Conservation (phyloP, 2,329 filamentous ascomycete species). For the Tetracladium maxilliforme region DNA sequence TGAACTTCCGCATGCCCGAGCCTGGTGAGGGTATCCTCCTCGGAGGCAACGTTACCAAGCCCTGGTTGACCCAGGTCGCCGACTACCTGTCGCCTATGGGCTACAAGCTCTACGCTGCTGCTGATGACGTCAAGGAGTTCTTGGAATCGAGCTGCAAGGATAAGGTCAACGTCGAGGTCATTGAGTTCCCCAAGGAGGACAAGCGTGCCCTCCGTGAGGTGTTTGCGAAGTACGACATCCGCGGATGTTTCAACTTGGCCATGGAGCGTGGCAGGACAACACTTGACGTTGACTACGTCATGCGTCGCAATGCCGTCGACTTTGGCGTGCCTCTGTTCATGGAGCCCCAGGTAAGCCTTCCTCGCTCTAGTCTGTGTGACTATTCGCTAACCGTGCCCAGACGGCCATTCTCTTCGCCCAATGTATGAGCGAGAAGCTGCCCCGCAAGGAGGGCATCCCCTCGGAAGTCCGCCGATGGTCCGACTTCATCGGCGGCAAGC, state of each 20-base stretch:
- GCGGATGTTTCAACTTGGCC: constrained; percentile 90
- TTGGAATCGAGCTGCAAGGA: constrained; percentile 59
- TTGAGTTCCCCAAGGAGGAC: constrained; percentile 93
- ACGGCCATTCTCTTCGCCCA: constrained; percentile 91
- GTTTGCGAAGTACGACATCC: constrained; percentile 93
- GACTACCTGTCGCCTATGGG: constrained; percentile 79
- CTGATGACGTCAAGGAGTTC: constrained; percentile 65
- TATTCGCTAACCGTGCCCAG: constrained; percentile 26
- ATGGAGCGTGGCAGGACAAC: constrained; percentile 69
- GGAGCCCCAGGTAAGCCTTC: constrained; percentile 74
- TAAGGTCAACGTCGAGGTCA: constrained; percentile 65
- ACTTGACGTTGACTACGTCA: constrained; percentile 91
- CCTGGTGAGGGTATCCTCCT: constrained; percentile 92
- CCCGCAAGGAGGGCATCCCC: constrained; percentile 75
- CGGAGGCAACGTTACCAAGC: constrained; percentile 64
- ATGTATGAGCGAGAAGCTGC: constrained; percentile 95
- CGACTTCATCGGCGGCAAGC: constrained; percentile 82
- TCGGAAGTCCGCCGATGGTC: constrained; percentile 88
- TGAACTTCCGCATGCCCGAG: constrained; percentile 97
- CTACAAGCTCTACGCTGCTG: constrained; percentile 88
- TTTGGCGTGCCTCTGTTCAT: constrained; percentile 97
- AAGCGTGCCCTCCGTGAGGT: constrained; percentile 90
- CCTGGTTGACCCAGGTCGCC: constrained; percentile 63
- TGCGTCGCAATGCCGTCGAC: constrained; percentile 95
- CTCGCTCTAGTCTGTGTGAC: constrained; percentile 1